phyloP scores from a whole-genome alignment of 2,329 filamentous ascomycete genomes.

The Fusarium marasasianum region DNA sequence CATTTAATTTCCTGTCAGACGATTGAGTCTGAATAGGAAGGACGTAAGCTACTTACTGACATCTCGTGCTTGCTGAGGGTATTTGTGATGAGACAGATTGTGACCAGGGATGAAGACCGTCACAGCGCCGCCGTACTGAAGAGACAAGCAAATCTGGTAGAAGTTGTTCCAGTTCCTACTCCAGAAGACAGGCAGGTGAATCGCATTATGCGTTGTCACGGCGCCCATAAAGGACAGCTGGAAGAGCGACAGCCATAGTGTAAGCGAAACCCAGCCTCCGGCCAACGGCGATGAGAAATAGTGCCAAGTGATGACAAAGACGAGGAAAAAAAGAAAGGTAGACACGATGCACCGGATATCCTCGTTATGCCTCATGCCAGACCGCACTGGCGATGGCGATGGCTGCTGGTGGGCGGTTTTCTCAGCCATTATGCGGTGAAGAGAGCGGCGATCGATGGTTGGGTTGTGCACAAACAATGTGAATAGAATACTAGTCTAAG shows the following conservation, averaged over 20 bases:
- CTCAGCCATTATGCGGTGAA: not conserved
- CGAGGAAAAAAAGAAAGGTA: conserved; percentile 11
- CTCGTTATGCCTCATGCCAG: conserved; percentile 7
- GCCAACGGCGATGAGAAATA: conserved; percentile 8
- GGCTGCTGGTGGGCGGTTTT: not conserved
- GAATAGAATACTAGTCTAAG: not conserved
- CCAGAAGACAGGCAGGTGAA: conserved; percentile 15
- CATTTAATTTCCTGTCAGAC: not conserved
- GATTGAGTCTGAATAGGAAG: not conserved
- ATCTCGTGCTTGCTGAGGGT: conserved; percentile 18
- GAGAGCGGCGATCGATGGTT: not conserved
- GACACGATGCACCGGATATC: conserved; percentile 16
- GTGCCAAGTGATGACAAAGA: conserved; percentile 15
- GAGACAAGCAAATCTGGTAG: conserved; percentile 20
- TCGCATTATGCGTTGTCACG: conserved; percentile 15
- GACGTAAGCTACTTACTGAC: conserved; percentile 9
- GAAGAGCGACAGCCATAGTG: conserved; percentile 14
- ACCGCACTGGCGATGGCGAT: not conserved
- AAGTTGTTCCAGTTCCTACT: conserved; percentile 18
- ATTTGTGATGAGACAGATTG: conserved; percentile 23
- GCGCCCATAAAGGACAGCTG: conserved; percentile 22
- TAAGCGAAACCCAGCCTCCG: not conserved
- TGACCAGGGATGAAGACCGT: conserved; percentile 18
- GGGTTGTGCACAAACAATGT: not conserved
- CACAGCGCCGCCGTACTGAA: conserved; percentile 16